Evolutionary conservation across 2,329 filamentous ascomycete genomes (phyloP), one percentile per base, ranked within the genome.

Genomic region (Fusarium sp.): DNA sequence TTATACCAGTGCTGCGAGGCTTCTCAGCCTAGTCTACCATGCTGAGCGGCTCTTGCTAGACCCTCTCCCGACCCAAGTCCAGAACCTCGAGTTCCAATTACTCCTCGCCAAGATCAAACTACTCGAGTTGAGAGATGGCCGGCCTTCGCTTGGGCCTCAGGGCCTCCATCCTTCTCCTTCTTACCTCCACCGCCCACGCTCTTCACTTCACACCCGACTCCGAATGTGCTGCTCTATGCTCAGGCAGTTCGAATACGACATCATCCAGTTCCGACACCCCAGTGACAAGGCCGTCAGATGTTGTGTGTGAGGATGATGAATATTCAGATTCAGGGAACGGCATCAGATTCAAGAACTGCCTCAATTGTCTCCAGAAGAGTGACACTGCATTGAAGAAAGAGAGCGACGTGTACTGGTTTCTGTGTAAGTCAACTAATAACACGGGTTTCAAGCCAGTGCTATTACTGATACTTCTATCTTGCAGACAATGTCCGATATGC

Each of bases 401-500:
- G 4, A 65, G 66, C 2, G 66, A 68, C 4, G 50, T 80, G 1
- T 73, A 74, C 6, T 85, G 80, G 81, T 83, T 82, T 56, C 59
- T 86, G 28, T 85, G 83, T 86, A 80, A 73, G 81, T 49, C 44
- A 23, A 3, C 15, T 12, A n/a, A 21, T 8, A 28, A 24, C 24
- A 24, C 24, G 24, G 24, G 4, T 24, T 24, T 24, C 24, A 24
- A 24, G 9, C 24, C 24, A 24, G 24, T 24, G 24, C 24, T 24
- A 6, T 24, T 24, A 24, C 34, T 55, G 10, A 48, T 11, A 4
- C 3, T 11, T 17, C 4, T 10, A 8, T 43, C 17, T 8, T 9
- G n/a, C 14, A 85, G 84, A 86, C 61, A 86, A 86, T 45, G 34
- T 86, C 1, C 78, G 84, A 36, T 86, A 83, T 45, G 73, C 83